A percentile compares a stretch with the other conserved stretches of the same genome.
Evolutionary conservation across 2,329 filamentous ascomycete species (phyloP).

Genomic region (Clonostachys chloroleuca): DNA sequence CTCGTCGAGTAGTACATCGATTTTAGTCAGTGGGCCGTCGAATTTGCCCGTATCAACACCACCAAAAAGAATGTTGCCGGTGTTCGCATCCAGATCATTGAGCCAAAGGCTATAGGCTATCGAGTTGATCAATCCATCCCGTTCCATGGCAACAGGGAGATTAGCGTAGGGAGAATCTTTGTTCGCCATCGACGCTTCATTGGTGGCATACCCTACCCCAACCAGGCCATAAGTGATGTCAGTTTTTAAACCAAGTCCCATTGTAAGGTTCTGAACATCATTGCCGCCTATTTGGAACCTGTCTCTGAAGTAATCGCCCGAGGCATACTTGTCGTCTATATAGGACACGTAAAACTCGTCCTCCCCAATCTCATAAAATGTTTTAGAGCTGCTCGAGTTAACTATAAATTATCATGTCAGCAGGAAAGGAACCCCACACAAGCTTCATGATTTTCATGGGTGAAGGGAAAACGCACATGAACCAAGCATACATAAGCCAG

Average conservation of each 20-base stretch:
- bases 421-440: no score
- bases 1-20: constrained; percentile 48
- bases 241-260: constrained; percentile 52
- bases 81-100: constrained; percentile 53
- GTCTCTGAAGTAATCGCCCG: constrained; percentile 56
- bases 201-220: constrained; percentile 54
- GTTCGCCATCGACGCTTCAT: constrained; percentile 36
- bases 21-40: constrained; percentile 53
- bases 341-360: constrained; percentile 54
- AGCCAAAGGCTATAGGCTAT: constrained; percentile 71
- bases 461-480: constrained; percentile 32
- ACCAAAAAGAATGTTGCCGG: constrained; percentile 72
- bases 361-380: constrained; percentile 35
- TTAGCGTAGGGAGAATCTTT: constrained; percentile 41
- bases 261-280: constrained; percentile 49
- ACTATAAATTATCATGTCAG: constrained; percentile 26
- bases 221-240: constrained; percentile 53
- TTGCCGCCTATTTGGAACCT: constrained; percentile 47
- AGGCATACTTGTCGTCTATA: constrained; percentile 52
- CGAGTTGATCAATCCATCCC: constrained; percentile 58
- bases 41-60: constrained; percentile 78
- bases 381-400: constrained; percentile 35
- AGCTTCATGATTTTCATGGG: not conserved
- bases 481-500: constrained; percentile 29
- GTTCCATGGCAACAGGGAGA: constrained; percentile 59